Evolutionary conservation across 1,284 basidiomycete genomes (phyloP), one percentile per base, ranked within the genome.

Genomic region (Coniferiporia sulphurascens): DNA sequence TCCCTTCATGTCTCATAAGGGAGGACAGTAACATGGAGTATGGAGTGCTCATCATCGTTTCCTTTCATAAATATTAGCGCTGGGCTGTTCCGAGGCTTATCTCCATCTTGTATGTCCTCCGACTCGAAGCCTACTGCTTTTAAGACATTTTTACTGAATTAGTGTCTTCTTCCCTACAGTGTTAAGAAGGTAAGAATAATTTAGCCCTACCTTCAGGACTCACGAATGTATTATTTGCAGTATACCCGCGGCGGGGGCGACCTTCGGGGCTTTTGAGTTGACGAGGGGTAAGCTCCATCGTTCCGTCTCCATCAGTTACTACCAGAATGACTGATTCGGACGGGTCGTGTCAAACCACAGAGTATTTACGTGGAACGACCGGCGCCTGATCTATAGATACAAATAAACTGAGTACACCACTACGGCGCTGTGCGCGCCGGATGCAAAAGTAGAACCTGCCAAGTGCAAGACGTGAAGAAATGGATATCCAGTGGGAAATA

Each of bases 181-280:
- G 44, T 65, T 87, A 36, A 74, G 84, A 79, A 90, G 82, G 83
- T 83, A 65, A 58, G 64, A 17, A 46, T 36, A 45, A 41, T 44
- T 12, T 56, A 19, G 27, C 32, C 21, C 51, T 22, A 22, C 48
- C 56, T 34, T 54, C 15, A 15, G 38, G 27, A 66, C 57, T 65
- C n/a, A 51, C 65, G 48, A 55, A 62, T 62, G 68, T 63, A 50
- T 32, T 32, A 10, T 6, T 21, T 48, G 48, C 58, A 89, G 91
- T 70, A 91, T 95, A 64, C 94, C 95, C 4, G 92, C 95, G 1
- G 95, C 93, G 5, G 94, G 86, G 27, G 87, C 88, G 62, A 97
- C 94, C 0, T 97, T 98, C 67, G 87, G 92, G n/a, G 91, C 89
- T 0, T 98, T 90, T 71, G 94, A 98, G 71, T 67, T 95, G 34